A percentile compares a stretch with the other conserved stretches of the same genome.
Evolutionary conservation across 2,329 filamentous ascomycete genomes (phyloP).

Genomic region (Triangularia verruculosa): DNA sequence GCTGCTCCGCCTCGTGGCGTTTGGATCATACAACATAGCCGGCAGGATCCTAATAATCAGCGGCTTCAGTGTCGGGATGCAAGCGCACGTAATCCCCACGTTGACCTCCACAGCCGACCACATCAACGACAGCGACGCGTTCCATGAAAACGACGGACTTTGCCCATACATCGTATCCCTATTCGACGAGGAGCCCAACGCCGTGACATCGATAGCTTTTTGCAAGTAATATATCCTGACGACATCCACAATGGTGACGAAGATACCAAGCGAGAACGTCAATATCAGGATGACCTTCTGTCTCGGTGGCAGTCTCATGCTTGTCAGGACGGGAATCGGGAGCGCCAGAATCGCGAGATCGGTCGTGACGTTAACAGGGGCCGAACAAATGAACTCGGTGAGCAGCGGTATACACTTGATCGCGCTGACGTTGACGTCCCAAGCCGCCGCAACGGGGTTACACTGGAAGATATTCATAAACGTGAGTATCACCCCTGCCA

Average conservation of each 20-base stretch:
- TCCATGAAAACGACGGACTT: constrained; percentile 60
- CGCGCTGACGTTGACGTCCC: constrained; percentile 41
- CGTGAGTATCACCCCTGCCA: constrained; percentile 74
- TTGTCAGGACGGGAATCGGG: constrained; percentile 82
- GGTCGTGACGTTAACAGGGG: constrained; percentile 88
- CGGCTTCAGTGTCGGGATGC: constrained; percentile 89
- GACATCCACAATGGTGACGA: constrained; percentile 84
- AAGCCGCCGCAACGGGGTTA: constrained; percentile 68
- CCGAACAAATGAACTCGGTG: constrained; percentile 67
- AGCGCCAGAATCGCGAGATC: constrained; percentile 84
- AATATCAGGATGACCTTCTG: constrained; percentile 86
- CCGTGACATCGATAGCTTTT: constrained; percentile 55
- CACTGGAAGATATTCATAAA: constrained; percentile 89
- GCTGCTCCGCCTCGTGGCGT: constrained; percentile 39
- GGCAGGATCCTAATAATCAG: constrained; percentile 66
- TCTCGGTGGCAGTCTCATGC: constrained; percentile 77
- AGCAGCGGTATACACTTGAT: constrained; percentile 54
- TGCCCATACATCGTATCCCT: constrained; percentile 48
- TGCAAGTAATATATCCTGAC: constrained; percentile 88
- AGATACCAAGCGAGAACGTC: constrained; percentile 83
- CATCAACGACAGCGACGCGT: constrained; percentile 82
- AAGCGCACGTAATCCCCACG: constrained; percentile 83
- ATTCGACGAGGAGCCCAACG: constrained; percentile 37
- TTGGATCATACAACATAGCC: constrained; percentile 51
- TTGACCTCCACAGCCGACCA: constrained; percentile 94